These are phyloP conservation scores for Phoma sp. DNA, from an alignment of 2,329 filamentous ascomycete species.

Conservation along the genomic window DNA sequence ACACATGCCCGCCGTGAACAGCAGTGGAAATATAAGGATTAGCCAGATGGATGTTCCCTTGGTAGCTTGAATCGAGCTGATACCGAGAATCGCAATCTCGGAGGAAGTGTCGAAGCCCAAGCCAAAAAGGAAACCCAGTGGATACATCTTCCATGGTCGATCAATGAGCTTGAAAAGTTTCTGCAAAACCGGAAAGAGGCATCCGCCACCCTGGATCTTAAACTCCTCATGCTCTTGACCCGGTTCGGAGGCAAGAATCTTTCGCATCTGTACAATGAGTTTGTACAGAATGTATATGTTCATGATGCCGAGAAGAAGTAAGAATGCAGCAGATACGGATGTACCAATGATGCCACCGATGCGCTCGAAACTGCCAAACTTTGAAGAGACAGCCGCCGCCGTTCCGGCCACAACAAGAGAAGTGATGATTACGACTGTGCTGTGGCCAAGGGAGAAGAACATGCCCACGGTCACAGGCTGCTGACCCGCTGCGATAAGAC, in stretches of 20 bases:
- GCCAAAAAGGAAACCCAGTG: conserved; percentile 82
- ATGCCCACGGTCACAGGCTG: conserved; percentile 90
- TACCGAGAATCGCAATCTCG: conserved; percentile 89
- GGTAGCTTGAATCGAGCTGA: conserved; percentile 84
- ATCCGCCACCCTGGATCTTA: conserved; percentile 76
- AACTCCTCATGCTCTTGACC: conserved; percentile 60
- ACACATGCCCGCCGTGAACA: conserved; percentile 97
- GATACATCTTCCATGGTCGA: conserved; percentile 93
- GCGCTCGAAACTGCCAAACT: conserved; percentile 79
- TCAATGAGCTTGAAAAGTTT: conserved; percentile 76
- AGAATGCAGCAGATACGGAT: conserved; percentile 80
- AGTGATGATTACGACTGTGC: conserved; percentile 88
- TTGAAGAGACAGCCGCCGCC: conserved; percentile 77
- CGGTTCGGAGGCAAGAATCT: conserved; percentile 61
- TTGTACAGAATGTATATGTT: conserved; percentile 87
- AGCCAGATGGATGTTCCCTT: conserved; percentile 91
- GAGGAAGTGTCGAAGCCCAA: conserved; percentile 95
- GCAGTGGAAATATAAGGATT: conserved; percentile 85
- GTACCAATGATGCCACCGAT: conserved; percentile 91
- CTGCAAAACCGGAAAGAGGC: conserved; percentile 73
- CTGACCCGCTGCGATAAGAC: conserved; percentile 84
- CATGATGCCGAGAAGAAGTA: conserved; percentile 80
- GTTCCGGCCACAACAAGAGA: conserved; percentile 92
- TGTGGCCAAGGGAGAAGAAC: conserved; percentile 93
- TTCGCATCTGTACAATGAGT: conserved; percentile 71